Evolutionary conservation across 306 rosid genomes (phyloP).

Genomic region (Rubus parviflorus): DNA sequence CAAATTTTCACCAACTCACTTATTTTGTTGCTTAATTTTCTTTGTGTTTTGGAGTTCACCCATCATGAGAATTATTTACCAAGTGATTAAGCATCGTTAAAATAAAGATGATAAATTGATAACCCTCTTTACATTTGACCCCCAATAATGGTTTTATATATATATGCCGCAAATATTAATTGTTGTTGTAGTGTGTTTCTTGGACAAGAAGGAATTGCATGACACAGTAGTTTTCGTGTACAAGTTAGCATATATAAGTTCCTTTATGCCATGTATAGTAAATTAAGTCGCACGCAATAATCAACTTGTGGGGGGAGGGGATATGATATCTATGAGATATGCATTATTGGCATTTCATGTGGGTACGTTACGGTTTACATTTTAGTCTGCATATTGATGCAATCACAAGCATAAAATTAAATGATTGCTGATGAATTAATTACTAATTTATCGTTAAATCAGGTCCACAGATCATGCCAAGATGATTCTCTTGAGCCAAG

Average conservation of each 20-base stretch:
- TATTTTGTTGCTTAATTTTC: neutral
- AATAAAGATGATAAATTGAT: neutral
- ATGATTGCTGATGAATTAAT: neutral
- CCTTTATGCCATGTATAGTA: neutral
- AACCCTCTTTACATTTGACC: neutral
- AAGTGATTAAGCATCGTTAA: neutral
- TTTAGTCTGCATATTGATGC: neutral
- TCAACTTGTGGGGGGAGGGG: neutral
- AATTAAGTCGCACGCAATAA: neutral
- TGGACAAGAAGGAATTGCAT: constrained; percentile 1
- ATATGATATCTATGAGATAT: neutral
- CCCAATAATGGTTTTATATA: neutral
- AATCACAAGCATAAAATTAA: neutral
- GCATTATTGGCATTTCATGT: neutral
- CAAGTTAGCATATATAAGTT: neutral
- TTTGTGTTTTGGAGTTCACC: neutral
- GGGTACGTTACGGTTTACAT: neutral
- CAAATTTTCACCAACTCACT: neutral
- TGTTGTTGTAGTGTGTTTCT: neutral
- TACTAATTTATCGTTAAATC: neutral
- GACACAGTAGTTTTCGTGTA: neutral
- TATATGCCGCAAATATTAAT: neutral
- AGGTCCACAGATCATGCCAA: constrained; percentile 3
- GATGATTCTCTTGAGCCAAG: neutral
- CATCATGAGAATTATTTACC: neutral